Base-by-base conservation (phyloP, 148 eudicot genomes). In the Pouteria glomerata region DNA sequence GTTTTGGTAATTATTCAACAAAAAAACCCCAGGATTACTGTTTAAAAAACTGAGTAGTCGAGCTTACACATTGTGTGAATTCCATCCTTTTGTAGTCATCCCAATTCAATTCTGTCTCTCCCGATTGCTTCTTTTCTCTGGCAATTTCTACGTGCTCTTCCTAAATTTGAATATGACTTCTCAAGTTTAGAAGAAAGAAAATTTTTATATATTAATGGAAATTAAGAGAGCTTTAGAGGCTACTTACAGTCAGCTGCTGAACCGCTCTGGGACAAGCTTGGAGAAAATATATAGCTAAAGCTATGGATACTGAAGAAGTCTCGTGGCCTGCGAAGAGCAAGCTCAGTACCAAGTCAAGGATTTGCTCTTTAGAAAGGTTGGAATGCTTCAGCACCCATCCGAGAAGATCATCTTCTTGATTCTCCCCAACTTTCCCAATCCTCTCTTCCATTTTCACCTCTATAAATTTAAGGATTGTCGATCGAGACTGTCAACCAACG, bases 21-120 rank as follows among this genome's bases (percentile, higher is more conserved):
- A n/a, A n/a, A n/a, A n/a, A n/a, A n/a, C n/a, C n/a, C n/a, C n/a
- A n/a, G n/a, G n/a, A n/a, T n/a, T n/a, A n/a, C n/a, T n/a, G n/a
- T n/a, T n/a, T n/a, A n/a, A n/a, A n/a, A n/a, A n/a, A n/a, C n/a
- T n/a, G n/a, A n/a, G n/a, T n/a, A n/a, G 29, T 13, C 24, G 57
- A 8, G 61, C 96, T 87, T 91, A 94, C 98, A 79, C 98, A 91
- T 73, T 94, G 98, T 1, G 98, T 94, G 37, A 94, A 94, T 44
- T 89, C 98, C 98, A 94, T 94, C 68, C 89, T 94, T 79, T 87
- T 91, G 84, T 91, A 94, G 55, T 94, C 98, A 53, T 94, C 97
- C 98, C 98, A 94, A 63, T 72, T 89, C 85, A 94, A 78, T 55
- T 82, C 91, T 66, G 58, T 80, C 64, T 83, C 92, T 56, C 80